Evolutionary conservation across 805 yeast genomes (phyloP), one percentile per base, ranked within the genome.

Genomic region (Grigorovia jiainica): DNA sequence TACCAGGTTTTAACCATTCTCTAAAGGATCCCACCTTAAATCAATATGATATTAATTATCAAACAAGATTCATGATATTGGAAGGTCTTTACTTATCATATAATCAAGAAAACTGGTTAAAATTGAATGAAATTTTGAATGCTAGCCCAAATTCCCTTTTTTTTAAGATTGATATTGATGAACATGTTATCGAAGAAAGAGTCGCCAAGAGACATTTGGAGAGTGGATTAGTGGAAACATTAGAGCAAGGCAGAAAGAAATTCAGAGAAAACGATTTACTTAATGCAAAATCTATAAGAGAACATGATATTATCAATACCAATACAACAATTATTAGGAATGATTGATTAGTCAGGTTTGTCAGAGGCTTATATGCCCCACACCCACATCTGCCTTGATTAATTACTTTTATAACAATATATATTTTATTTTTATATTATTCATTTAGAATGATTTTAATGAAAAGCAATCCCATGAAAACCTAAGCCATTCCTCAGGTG

Each of bases 41-140:
- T 43, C 80, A 72, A 16, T 68, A 76, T 11, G 52, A 45, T 5
- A 69, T 85, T 1, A 54, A 60, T 2, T 63, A 74, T 0, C 63
- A 58, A 2, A 67, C 76, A 3, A 63, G 76, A 43, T 71, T 86
- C 1, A 60, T 87, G 4, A 69, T 87, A 3, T 53, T 85, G 31
- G 96, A 87, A 55, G 95, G 96, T 0, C 66, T 81, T 37, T 87
- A 87, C 55, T 64, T 87, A 8, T 68, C 79, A 34, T 64, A 85
- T 40, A 56, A 72, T 29, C 72, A 73, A 31, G 73, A 68, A 21
- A 74, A 74, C 11, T 87, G 95, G 95, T 39, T 30, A 23, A 38
- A 48, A 7, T 42, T 54, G 7, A 42, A 47, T 30, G 34, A 46
- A 13, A 37, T 45, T 31, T n/a, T 62, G 39, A 18, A 30, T 3